Conservation (phyloP, 78 protist species). For the Dictyostelium discoideum region dicty_2.7 NC_007091.3:4184501-4185000, state of each 20-base stretch:
- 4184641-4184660: constrained; percentile 49
- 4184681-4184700: constrained; percentile 45
- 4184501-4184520: background rate
- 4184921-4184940: background rate
- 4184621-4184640: background rate
- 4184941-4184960: background rate
- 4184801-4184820: background rate
- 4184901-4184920: background rate
- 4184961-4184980: background rate
- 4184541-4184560: background rate
- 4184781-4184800: constrained; percentile 44
- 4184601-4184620: background rate
- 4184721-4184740: constrained; percentile 29
- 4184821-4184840: background rate
- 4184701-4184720: constrained; percentile 39
- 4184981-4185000: background rate
- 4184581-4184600: background rate
- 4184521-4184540: background rate
- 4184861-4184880: constrained; percentile 2
- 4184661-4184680: constrained; percentile 40
- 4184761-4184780: background rate
- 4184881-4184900: constrained; percentile 11
- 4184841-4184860: background rate
- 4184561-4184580: background rate
- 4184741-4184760: constrained; percentile 3